phyloP scores from a whole-genome alignment of 192 early-diverging fungal genomes.

The Coemansia nantahalensis region DNA sequence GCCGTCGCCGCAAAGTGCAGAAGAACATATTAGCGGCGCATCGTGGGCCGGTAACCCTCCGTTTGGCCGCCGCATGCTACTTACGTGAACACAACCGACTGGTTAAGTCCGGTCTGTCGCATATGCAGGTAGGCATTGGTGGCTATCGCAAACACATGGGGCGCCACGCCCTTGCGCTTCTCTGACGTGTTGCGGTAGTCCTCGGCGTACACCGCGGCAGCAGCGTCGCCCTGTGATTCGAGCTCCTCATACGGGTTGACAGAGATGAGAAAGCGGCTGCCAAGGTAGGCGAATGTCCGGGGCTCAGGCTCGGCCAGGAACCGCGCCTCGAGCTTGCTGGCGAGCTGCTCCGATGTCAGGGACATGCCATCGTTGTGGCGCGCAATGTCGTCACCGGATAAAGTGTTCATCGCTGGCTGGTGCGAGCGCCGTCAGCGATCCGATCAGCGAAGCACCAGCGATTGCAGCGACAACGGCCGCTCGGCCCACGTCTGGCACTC shows the following conservation, averaged over 20 bases:
- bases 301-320: constrained; percentile 45
- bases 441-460: no score
- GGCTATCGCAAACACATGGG: constrained; percentile 86
- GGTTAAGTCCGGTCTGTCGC: constrained; percentile 82
- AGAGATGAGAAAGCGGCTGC: constrained; percentile 65
- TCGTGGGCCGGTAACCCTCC: no score
- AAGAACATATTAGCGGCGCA: no score
- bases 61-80: no score
- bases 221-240: constrained; percentile 58
- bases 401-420: constrained; percentile 23
- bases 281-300: constrained; percentile 65
- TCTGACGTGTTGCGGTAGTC: constrained; percentile 65
- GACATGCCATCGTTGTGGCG: constrained; percentile 50
- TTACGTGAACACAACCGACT: constrained; percentile 86
- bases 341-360: constrained; percentile 37
- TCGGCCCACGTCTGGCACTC: no score
- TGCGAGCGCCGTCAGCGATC: no score
- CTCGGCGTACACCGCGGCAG: constrained; percentile 70
- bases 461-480: no score
- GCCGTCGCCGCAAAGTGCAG: constrained; percentile 84
- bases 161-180: constrained; percentile 53
- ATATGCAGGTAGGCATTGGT: constrained; percentile 86
- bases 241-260: constrained; percentile 64
- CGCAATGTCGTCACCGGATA: constrained; percentile 43
- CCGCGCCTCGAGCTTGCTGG: constrained; percentile 55